These are phyloP conservation scores for Cryptococcus maquisensis DNA, from an alignment of 1,284 basidiomycete genomes.

Conservation along the genomic window DNA sequence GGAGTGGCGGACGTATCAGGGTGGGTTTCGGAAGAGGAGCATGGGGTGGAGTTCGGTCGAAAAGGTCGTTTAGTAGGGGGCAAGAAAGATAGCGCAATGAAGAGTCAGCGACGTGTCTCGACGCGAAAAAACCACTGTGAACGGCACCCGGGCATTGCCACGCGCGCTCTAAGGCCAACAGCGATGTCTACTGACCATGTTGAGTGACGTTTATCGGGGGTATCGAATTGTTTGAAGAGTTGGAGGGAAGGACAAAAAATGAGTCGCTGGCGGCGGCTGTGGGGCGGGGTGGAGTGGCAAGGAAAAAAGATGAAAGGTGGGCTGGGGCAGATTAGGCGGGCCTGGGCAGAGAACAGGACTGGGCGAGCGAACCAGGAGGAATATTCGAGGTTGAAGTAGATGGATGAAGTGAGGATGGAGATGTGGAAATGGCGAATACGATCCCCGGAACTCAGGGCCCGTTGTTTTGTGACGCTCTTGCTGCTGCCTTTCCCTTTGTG, in stretches of 20 bases:
- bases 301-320: not conserved
- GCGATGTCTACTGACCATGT: not conserved
- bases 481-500: not conserved
- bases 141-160: not conserved
- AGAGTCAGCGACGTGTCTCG: conserved; percentile 11
- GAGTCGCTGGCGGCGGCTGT: not conserved
- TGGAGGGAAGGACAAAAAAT: not conserved
- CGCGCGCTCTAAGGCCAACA: not conserved
- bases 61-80: not conserved
- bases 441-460: too few species aligned
- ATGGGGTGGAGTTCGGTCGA: not conserved
- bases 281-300: not conserved
- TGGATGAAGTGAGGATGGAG: not conserved
- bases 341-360: too few species aligned
- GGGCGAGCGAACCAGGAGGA: too few species aligned
- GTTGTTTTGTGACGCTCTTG: not conserved
- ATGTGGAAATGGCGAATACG: too few species aligned
- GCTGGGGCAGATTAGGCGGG: not conserved
- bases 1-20: not conserved
- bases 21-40: not conserved
- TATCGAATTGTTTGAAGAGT: not conserved
- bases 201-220: not conserved
- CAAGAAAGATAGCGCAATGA: not conserved
- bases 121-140: not conserved
- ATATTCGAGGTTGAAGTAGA: not conserved